A percentile compares a stretch with the other conserved stretches of the same genome.
Conservation (phyloP, 2,329 filamentous ascomycete species). For the Colletotrichum sp. region DNA sequence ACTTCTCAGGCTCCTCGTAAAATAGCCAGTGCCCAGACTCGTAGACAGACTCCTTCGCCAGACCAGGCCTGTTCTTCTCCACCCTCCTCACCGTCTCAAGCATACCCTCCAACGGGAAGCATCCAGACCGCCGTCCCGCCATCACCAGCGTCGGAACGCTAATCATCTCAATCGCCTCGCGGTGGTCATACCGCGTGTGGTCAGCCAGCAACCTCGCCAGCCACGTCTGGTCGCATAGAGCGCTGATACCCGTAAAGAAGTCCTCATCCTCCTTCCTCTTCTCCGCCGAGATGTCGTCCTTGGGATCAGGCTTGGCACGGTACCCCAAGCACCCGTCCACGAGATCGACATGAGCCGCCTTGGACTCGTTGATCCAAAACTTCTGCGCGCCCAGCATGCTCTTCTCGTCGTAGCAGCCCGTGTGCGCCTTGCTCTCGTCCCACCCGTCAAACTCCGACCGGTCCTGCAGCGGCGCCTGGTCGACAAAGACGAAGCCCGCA, state of each 20-base stretch:
- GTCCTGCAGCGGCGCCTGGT: constrained; percentile 46
- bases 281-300: constrained; percentile 28
- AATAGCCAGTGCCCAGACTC: constrained; percentile 45
- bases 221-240: constrained; percentile 39
- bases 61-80: constrained; percentile 22
- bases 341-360: constrained; percentile 32
- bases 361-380: constrained; percentile 26
- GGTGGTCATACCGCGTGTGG: constrained; percentile 46
- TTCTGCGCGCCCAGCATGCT: constrained; percentile 36
- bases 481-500: constrained; percentile 39
- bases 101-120: constrained; percentile 42
- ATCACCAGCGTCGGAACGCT: constrained; percentile 38
- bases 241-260: constrained; percentile 38
- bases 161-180: constrained; percentile 41
- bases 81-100: constrained; percentile 37
- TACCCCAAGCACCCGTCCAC: constrained; percentile 41
- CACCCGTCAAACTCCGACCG: constrained; percentile 34
- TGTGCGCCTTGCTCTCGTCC: constrained; percentile 34
- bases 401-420: constrained; percentile 41
- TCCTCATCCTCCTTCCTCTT: constrained; percentile 31
- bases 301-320: constrained; percentile 27
- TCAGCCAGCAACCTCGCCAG: constrained; percentile 41
- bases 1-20: constrained; percentile 42
- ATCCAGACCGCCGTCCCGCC: constrained; percentile 39
- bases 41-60: constrained; percentile 34